phyloP scores from a whole-genome alignment of 305 asterid genomes.

The Salvia sclarea region DNA sequence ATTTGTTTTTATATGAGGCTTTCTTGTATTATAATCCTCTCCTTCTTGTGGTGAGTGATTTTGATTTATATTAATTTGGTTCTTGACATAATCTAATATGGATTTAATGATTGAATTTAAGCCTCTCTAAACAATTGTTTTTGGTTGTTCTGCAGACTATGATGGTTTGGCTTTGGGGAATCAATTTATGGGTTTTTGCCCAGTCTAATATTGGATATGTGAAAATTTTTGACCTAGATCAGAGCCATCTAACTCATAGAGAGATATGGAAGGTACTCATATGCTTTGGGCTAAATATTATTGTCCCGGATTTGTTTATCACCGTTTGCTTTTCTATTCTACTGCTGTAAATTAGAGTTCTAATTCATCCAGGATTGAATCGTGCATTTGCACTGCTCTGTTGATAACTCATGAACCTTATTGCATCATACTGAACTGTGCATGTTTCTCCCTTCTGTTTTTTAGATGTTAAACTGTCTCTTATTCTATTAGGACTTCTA shows the following conservation, averaged over 20 bases:
- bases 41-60: slow-evolving; percentile 88
- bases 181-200: slow-evolving; percentile 86
- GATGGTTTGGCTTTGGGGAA: slow-evolving; percentile 98
- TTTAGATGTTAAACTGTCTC: background rate
- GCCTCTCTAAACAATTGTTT: slow-evolving; percentile 25
- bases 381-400: background rate
- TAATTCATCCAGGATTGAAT: background rate
- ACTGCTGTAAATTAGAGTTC: slow-evolving; percentile 10
- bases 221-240: slow-evolving; percentile 91
- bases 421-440: background rate
- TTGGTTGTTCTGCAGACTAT: slow-evolving; percentile 66
- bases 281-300: background rate
- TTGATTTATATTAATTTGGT: slow-evolving; percentile 14
- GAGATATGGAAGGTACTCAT: slow-evolving; percentile 91
- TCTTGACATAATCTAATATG: slow-evolving; percentile 19
- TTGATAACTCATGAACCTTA: background rate
- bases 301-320: background rate
- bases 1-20: slow-evolving; percentile 92
- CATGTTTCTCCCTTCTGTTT: too few species aligned
- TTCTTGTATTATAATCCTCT: slow-evolving; percentile 98
- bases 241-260: slow-evolving; percentile 81
- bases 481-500: background rate
- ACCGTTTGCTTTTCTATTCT: slow-evolving; percentile 21
- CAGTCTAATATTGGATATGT: slow-evolving; percentile 75
- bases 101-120: slow-evolving; percentile 1